phyloP scores from a whole-genome alignment of 2,329 filamentous ascomycete genomes.

The Chrysoporthe puriensis region DNA sequence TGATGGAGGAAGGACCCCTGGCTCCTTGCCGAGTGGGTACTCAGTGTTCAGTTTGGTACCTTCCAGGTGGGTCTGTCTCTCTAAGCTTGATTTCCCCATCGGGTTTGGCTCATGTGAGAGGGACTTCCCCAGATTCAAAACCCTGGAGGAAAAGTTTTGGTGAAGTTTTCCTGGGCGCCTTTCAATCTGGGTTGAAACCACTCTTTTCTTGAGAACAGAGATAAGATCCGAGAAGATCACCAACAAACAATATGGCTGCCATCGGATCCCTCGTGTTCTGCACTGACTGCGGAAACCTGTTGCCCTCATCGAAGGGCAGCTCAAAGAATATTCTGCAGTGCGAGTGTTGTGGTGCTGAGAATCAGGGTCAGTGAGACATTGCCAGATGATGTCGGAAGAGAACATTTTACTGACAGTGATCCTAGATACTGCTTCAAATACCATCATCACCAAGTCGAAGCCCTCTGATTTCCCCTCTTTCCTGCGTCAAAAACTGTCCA shows the following conservation, averaged over 20 bases:
- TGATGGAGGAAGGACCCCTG: conserved; percentile 21
- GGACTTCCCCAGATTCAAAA: conserved; percentile 18
- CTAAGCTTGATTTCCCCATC: conserved; percentile 10
- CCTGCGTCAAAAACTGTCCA: conserved; percentile 86
- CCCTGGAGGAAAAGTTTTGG: conserved; percentile 20
- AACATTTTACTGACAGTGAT: conserved; percentile 1
- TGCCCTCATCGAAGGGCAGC: conserved; percentile 79
- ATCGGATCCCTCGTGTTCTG: conserved; percentile 94
- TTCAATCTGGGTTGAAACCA: neutral
- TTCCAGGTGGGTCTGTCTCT: conserved; percentile 1
- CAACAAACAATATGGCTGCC: conserved; percentile 67
- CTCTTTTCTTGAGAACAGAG: conserved; percentile 7
- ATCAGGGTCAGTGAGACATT: conserved; percentile 66
- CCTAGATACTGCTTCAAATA: conserved; percentile 73
- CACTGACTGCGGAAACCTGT: conserved; percentile 86
- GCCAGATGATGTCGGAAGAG: neutral
- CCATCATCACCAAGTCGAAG: conserved; percentile 82
- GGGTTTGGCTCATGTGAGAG: conserved; percentile 17
- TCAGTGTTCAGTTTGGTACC: neutral
- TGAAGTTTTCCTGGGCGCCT: neutral
- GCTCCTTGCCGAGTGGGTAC: conserved; percentile 23
- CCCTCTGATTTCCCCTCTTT: conserved; percentile 87
- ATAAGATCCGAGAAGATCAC: neutral
- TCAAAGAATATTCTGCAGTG: conserved; percentile 78
- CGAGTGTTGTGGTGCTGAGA: conserved; percentile 83